A percentile compares a stretch with the other conserved stretches of the same genome.
phyloP scores from a whole-genome alignment of 495 filamentous ascomycete genomes.

The Echria macrotheca region DNA sequence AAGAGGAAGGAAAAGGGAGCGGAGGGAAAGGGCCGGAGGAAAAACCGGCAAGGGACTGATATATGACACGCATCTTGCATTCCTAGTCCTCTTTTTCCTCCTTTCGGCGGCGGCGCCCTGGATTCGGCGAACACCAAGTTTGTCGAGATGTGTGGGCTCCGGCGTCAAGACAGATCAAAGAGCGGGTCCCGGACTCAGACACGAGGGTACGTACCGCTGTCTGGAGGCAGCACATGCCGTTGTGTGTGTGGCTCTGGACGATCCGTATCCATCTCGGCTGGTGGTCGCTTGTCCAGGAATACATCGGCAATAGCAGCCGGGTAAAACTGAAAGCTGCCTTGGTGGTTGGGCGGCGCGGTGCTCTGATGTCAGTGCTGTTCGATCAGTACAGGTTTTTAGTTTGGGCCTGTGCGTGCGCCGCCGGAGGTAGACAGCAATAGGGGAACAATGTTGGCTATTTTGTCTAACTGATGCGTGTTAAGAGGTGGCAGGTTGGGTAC shows the following conservation, averaged over 20 bases:
- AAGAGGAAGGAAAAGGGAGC: background rate
- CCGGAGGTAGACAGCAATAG: background rate
- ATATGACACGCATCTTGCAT: conserved; percentile 1
- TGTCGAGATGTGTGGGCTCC: background rate
- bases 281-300: background rate
- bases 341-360: background rate
- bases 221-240: background rate
- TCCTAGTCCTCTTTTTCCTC: background rate
- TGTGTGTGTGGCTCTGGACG: background rate
- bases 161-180: background rate
- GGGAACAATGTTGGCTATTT: background rate
- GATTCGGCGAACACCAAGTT: conserved; percentile 13
- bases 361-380: conserved; percentile 11
- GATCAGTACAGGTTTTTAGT: too few species aligned
- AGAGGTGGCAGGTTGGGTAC: background rate
- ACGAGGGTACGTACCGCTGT: conserved; percentile 7
- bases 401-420: too few species aligned
- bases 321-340: background rate
- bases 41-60: background rate
- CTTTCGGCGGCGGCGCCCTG: conserved; percentile 6
- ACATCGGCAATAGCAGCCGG: background rate
- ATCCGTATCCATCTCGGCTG: conserved; percentile 6
- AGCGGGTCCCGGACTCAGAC: background rate
- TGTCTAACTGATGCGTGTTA: background rate
- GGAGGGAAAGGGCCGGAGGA: background rate